Evolutionary conservation across 331 rosid genomes (phyloP), one percentile per base, ranked within the genome.

Genomic region (Rhamnella rubrinervis): DNA sequence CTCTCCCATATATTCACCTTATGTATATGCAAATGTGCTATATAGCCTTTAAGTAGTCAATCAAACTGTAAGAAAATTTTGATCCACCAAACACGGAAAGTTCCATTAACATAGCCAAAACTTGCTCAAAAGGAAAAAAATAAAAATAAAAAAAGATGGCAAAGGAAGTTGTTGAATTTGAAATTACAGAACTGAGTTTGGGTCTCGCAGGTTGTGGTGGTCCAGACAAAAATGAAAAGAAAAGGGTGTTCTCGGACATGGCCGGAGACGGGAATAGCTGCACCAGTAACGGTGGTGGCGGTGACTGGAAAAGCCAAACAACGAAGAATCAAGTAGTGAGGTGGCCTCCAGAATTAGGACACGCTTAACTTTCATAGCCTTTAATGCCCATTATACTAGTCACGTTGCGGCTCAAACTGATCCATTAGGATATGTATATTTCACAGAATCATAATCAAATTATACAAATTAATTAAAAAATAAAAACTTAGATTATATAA

Each of bases 171-270:
- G 71, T 86, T 61, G 98, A 89, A 58, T 67, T 90, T 40, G 98
- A 93, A 53, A 88, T 93, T 57, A 93, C 98, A 0, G 97, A 93
- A 87, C 85, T 93, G 38, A 85, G 98, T 71, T 52, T 93, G 38
- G 98, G 97, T 52, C 73, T 86, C 0, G 1, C 23, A 0, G 23
- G 23, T 23, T 0, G 23, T 23, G 23, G 23, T 23, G 23, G 23
- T 23, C 23, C 87, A 57, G 63, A 79, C 5, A 82, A 73, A 69
- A 82, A 82, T 47, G 92, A 86, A 52, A 90, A 81, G 82, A 23
- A 93, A 93, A 86, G 98, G 78, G 74, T 39, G 17, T 93, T 88
- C 59, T 81, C 93, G 4, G 89, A 93, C 78, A 84, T 92, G 23
- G 81, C 52, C 28, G 62, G 62, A 6, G 77, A 70, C 14, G 74